These are phyloP conservation scores for Cubamyces lactineus DNA, from an alignment of 768 basidiomycete species.

Conservation along the genomic window DNA sequence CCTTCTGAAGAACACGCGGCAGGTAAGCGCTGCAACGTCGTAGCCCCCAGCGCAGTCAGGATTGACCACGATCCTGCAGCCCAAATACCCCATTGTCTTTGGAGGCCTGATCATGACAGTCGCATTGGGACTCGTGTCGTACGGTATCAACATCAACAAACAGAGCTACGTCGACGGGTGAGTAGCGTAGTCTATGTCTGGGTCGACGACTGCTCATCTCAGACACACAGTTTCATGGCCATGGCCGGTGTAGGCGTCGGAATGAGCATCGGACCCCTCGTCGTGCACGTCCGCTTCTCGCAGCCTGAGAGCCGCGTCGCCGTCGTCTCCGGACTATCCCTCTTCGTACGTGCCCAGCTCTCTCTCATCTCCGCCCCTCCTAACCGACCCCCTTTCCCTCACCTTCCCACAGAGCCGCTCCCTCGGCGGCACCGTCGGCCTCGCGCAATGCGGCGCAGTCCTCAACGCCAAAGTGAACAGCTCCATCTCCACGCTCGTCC, in stretches of 20 bases:
- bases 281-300: slow-evolving; percentile 50
- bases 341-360: slow-evolving; percentile 45
- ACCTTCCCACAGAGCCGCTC: slow-evolving; percentile 44
- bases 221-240: slow-evolving; percentile 43
- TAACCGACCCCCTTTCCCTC: not conserved
- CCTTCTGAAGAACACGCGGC: slow-evolving; percentile 40
- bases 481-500: slow-evolving; percentile 35
- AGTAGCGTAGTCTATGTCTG: not conserved
- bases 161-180: slow-evolving; percentile 43
- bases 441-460: slow-evolving; percentile 56
- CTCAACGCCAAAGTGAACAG: slow-evolving; percentile 46
- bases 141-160: slow-evolving; percentile 43
- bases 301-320: slow-evolving; percentile 46
- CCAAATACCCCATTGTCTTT: slow-evolving; percentile 45
- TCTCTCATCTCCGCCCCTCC: too few species aligned
- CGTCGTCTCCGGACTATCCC: slow-evolving; percentile 44
- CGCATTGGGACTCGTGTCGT: slow-evolving; percentile 47
- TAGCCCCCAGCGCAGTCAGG: not conserved
- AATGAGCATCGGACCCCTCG: slow-evolving; percentile 41
- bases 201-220: not conserved
- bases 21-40: slow-evolving; percentile 32
- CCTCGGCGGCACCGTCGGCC: slow-evolving; percentile 55
- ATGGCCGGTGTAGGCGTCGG: slow-evolving; percentile 50
- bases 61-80: slow-evolving; percentile 32
- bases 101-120: slow-evolving; percentile 43